phyloP scores from a whole-genome alignment of 2,329 filamentous ascomycete genomes.

The Aspergillus eucalypticola region DNA sequence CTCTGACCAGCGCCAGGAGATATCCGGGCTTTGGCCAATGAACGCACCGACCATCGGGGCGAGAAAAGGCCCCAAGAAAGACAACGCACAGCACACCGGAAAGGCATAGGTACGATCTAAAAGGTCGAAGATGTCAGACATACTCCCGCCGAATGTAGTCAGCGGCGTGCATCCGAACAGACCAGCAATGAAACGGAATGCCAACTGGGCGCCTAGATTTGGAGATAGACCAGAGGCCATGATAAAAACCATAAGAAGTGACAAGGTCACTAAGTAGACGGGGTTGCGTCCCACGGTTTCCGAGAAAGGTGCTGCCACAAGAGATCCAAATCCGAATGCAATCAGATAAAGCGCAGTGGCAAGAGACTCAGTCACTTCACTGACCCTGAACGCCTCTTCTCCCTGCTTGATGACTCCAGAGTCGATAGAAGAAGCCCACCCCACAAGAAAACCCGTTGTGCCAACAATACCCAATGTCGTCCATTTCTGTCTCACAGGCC shows the following conservation, averaged over 20 bases:
- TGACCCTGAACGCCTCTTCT: constrained; percentile 43
- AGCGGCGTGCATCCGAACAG: constrained; percentile 48
- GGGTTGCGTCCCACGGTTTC: constrained; percentile 52
- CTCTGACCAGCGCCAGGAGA: constrained; percentile 52
- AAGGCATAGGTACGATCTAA: constrained; percentile 52
- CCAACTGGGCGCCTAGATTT: constrained; percentile 50
- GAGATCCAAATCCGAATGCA: constrained; percentile 48
- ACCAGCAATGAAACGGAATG: constrained; percentile 53
- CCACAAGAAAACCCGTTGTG: constrained; percentile 51
- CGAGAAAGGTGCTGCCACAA: constrained; percentile 51
- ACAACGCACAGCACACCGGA: constrained; percentile 51
- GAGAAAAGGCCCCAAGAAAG: constrained; percentile 36
- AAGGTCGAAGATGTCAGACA: constrained; percentile 49
- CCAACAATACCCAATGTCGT: constrained; percentile 37
- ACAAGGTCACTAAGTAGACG: constrained; percentile 51
- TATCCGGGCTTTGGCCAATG: constrained; percentile 36
- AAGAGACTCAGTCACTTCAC: constrained; percentile 47
- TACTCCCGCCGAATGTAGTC: constrained; percentile 47
- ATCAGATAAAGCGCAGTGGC: constrained; percentile 46
- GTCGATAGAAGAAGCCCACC: constrained; percentile 53
- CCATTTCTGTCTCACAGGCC: constrained; percentile 35
- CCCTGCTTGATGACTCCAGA: constrained; percentile 20
- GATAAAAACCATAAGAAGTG: constrained; percentile 52
- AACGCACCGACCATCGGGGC: constrained; percentile 51
- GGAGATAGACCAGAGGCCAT: constrained; percentile 51